phyloP scores from a whole-genome alignment of 768 basidiomycete genomes.

The Leccinum rimulosum region DNA sequence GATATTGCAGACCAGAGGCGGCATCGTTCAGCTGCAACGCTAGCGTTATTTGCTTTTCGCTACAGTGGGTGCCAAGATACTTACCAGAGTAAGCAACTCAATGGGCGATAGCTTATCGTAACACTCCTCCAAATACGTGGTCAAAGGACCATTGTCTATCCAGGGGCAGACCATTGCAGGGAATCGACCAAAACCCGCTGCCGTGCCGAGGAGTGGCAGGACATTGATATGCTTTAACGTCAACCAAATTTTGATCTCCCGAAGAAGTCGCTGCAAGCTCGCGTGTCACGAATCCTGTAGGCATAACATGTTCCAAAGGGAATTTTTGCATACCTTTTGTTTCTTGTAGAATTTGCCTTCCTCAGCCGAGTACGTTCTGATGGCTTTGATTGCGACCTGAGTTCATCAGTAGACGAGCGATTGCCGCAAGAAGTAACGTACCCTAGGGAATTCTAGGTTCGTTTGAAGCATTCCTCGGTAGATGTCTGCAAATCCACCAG shows the following conservation, averaged over 20 bases:
- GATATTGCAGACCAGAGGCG: conserved; percentile 21
- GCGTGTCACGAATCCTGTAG: not conserved
- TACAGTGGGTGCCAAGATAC: not conserved
- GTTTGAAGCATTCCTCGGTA: conserved; percentile 14
- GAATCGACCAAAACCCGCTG: conserved; percentile 27
- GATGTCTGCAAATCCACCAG: conserved; percentile 18
- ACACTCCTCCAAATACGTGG: conserved; percentile 16
- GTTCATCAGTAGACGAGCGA: not conserved
- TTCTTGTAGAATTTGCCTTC: conserved; percentile 12
- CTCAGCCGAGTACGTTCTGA: conserved; percentile 14
- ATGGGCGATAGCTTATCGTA: conserved; percentile 7
- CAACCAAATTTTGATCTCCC: conserved; percentile 30
- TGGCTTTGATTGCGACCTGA: conserved; percentile 18
- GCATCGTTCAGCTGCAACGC: conserved; percentile 14
- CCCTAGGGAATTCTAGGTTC: conserved; percentile 1
- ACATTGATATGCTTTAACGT: conserved; percentile 25
- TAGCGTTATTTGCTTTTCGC: not conserved
- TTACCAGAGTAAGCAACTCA: conserved; percentile 8
- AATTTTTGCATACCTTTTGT: conserved; percentile 1
- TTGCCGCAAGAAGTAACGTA: not conserved
- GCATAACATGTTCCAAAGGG: not conserved
- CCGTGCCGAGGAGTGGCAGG: conserved; percentile 11
- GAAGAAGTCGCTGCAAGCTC: conserved; percentile 22
- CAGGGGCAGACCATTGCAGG: conserved; percentile 32
- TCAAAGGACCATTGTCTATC: conserved; percentile 24